phyloP scores from a whole-genome alignment of 805 yeast genomes.

The Clavispora carvajalis region DNA sequence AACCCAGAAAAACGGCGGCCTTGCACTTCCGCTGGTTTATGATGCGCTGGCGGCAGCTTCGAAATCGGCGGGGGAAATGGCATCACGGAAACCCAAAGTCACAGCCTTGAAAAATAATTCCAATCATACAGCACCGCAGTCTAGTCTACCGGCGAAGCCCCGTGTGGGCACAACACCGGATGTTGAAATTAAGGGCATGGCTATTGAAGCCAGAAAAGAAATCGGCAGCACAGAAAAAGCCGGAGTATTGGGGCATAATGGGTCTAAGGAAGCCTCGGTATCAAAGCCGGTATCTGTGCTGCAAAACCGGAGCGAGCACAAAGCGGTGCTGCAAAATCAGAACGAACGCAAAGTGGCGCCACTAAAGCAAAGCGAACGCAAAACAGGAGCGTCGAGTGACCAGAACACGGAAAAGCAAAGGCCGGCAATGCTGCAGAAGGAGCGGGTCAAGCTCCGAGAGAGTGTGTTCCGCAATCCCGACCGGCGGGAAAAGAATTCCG shows the following conservation, averaged over 20 bases:
- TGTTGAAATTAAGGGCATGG: neutral
- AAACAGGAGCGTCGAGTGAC: too few species aligned
- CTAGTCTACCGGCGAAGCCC: too few species aligned
- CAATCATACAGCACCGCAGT: too few species aligned
- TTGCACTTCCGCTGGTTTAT: neutral
- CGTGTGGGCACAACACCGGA: neutral
- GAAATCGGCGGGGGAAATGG: neutral
- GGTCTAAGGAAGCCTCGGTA: too few species aligned
- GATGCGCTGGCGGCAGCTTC: neutral
- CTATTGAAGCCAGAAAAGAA: neutral
- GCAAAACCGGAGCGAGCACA: too few species aligned
- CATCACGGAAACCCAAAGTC: neutral
- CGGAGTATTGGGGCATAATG: too few species aligned
- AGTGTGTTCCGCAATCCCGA: neutral
- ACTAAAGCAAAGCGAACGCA: too few species aligned
- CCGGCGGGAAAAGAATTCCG: neutral
- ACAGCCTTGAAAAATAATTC: too few species aligned
- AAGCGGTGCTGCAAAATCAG: too few species aligned
- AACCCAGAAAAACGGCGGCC: conserved; percentile 1
- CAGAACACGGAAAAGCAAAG: neutral
- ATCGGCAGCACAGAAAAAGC: neutral
- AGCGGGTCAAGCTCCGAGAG: neutral
- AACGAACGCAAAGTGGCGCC: too few species aligned
- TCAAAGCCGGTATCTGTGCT: too few species aligned
- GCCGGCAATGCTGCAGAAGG: neutral